A percentile compares a stretch with the other conserved stretches of the same genome.
These are phyloP conservation scores for Lotus japonicus DNA, from an alignment of 306 rosid species.

Conservation along the genomic window DNA sequence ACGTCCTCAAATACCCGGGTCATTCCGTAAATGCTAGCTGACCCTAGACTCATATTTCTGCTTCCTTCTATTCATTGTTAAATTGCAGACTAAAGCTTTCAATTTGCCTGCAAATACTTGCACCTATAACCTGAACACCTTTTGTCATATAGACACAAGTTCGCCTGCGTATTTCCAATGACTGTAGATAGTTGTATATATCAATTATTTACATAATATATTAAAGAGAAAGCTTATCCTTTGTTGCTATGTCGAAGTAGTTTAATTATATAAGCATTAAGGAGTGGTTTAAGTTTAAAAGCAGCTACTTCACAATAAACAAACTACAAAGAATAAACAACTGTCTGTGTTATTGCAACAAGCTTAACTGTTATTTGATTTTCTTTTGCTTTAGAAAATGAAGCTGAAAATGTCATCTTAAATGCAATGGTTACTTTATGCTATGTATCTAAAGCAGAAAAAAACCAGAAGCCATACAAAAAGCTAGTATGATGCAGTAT, in stretches of 20 bases:
- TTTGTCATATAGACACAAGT: not conserved
- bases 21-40: not conserved
- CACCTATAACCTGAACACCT: not conserved
- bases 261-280: not conserved
- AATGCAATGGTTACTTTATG: too few relatives aligned
- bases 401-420: too few relatives aligned
- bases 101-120: not conserved
- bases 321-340: not conserved
- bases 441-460: too few relatives aligned
- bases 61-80: not conserved
- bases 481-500: too few relatives aligned
- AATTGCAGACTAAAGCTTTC: not conserved
- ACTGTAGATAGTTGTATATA: not conserved
- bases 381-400: too few relatives aligned
- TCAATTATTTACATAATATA: not conserved
- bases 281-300: not conserved
- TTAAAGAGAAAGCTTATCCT: not conserved
- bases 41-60: not conserved
- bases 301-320: constrained; percentile 7
- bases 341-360: not conserved
- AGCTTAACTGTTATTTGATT: not conserved
- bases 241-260: not conserved
- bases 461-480: too few relatives aligned
- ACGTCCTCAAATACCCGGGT: not conserved
- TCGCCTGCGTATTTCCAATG: not conserved